Evolutionary conservation across 139 green algal genomes (phyloP), one percentile per base, ranked within the genome.

Genomic region (Choricystis sp.): DNA sequence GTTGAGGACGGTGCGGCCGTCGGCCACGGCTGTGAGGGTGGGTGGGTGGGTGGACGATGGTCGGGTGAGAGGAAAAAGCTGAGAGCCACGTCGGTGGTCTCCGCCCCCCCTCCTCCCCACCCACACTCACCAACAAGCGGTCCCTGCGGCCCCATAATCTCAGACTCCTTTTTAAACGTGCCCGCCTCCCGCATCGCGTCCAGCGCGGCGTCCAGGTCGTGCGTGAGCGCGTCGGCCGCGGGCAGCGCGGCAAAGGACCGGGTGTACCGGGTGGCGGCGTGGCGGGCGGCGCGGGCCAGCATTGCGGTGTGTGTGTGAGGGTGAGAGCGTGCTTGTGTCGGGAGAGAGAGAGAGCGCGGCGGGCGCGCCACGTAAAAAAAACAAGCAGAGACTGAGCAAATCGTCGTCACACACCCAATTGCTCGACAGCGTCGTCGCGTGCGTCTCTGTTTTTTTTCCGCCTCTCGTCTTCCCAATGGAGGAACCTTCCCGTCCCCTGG

Each of bases 161-260:
- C n/a, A 20, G 67, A 66, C 66, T 83, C 77, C 21, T 62, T 22
- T 62, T 83, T 83, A 60, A 71, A 79, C 0, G 69, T 80, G 27
- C 77, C 77, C 16, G 68, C 69, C 5, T 21, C 31, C 21, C 26
- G 31, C 29, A 76, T 69, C 16, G 75, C 70, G 5, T 66, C 24
- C 56, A 72, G 56, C 60, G 40, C 16, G 40, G 9, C 40, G 40
- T 52, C 16, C 9, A 52, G 40, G 9, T 21, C 9, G 40, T 52
- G 9, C 9, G 9, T 16, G 9, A 52, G 40, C 9, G 40, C 40
- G 40, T 9, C 40, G 9, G 40, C 9, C 9, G 40, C 40, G 40
- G 40, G 40, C 40, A 16, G 9, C 9, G 40, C 9, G 9, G 40
- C 40, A 16, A 52, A 56, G 49, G n/a, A n/a, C n/a, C n/a, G n/a